Base-by-base conservation (phyloP, 2,329 filamentous ascomycete genomes). In the Beauveria australis region DNA sequence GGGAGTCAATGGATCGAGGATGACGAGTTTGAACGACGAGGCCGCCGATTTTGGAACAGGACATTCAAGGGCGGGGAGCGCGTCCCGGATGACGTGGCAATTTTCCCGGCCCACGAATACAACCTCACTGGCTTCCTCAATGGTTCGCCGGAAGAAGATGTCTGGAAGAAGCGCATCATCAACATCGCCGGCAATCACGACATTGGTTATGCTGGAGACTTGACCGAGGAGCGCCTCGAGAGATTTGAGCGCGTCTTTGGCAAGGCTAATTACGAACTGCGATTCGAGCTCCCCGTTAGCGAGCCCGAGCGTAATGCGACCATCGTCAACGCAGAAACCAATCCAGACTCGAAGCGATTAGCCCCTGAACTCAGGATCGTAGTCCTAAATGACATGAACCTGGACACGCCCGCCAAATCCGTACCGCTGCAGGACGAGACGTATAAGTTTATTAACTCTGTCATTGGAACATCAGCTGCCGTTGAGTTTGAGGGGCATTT, bases 141-240 rank as follows among this genome's bases (percentile, higher is more conserved):
- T 44, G 75, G 71, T 1, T 72, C 72, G 6, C 69, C 76, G 8
- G 72, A 78, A 53, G 75, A 76, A 7, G 74, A 77, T 6, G 73
- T 74, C 2, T 97, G 94, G 94, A 74, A 79, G n/a, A 81, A 78
- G 46, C 83, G 89, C 60, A 80, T 97, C 64, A 91, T 99, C 71
- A 95, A 96, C 66, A 85, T 97, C 28, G 92, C 87, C 0, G 94
- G 94, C 1, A 99, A 99, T 70, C 94, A 99, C 71, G 94, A 99
- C 72, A 87, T 99, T 69, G 94, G 94, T 40, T 99, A 99, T 71
- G 91, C 92, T 0, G 94, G 94, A 3, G 94, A 99, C 72, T 81
- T 97, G 63, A 91, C 88, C 46, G 76, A 81, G n/a, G 80, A 85
- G 63, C 85, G 92, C 3, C 79, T 97, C 59, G 78, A 84, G 30